Evolutionary conservation across 2,329 filamentous ascomycete genomes (phyloP), one percentile per base, ranked within the genome.

Genomic region (Penicillium sp.): DNA sequence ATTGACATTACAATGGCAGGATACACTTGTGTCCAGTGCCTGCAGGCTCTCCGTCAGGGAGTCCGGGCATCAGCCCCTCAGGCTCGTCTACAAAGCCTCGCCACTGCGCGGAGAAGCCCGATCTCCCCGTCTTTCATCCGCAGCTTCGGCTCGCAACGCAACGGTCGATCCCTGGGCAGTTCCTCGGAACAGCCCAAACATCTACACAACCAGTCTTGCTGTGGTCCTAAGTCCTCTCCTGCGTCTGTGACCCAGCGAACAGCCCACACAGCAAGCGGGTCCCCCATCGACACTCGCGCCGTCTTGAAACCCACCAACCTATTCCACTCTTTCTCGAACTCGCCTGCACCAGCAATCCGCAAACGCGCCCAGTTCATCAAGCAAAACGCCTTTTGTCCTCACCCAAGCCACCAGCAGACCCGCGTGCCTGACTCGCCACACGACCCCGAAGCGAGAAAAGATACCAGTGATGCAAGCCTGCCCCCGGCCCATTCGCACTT

Each of bases 361-460:
- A 85, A 86, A 65, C 87, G 94, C 63, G 94, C 93, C 27, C 89
- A 89, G 9, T 95, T 90, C 67, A 97, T 97, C 76, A 90, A 87
- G 70, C 89, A 95, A 68, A 91, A 97, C 78, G 93, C 93, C 13
- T 89, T 91, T 73, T 99, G 94, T 69, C 90, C 94, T 26, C 94
- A 99, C 68, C 90, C 91, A 6, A 85, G 89, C 51, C 94, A 99
- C 72, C 85, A 87, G 64, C 84, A 87, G 51, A 92, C 89, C 2
- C 84, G 89, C 60, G 71, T 86, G 4, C 82, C 89, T 1, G 81
- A 81, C 49, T 85, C 85, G 32, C 81, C 85, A 1, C 77, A 84
- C 55, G 85, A 88, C 62, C 78, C 83, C 10, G 86, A 89, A 69
- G 80, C 80, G 32, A 77, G 79, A 58, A 85, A 87, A 67, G 73